These are phyloP conservation scores for Ligustrum vulgare DNA, from an alignment of 257 asterid genomes.

Conservation along the genomic window DNA sequence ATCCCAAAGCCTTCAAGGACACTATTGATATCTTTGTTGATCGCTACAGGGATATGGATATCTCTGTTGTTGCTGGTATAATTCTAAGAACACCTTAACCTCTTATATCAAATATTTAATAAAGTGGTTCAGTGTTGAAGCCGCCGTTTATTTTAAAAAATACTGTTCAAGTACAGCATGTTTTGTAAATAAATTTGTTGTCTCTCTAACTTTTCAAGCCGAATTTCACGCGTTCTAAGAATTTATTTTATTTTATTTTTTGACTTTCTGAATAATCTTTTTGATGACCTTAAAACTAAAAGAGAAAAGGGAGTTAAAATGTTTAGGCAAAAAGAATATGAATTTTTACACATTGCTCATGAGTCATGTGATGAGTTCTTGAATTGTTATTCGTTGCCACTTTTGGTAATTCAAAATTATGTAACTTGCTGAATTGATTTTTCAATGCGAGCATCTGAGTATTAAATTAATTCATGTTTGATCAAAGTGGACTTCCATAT, in stretches of 20 bases:
- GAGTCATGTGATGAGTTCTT: neutral
- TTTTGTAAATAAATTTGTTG: neutral
- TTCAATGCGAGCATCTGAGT: constrained; percentile 11
- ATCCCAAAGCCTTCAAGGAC: constrained; percentile 76
- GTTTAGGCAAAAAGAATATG: constrained; percentile 7
- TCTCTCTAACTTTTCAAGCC: neutral
- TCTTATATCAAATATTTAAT: too few relatives aligned
- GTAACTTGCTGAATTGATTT: neutral
- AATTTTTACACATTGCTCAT: neutral
- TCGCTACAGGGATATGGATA: constrained; percentile 74
- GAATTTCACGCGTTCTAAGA: constrained; percentile 8
- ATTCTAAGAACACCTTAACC: neutral
- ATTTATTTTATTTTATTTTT: neutral
- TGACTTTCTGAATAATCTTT: neutral
- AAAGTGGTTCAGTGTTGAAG: neutral
- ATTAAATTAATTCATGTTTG: constrained; percentile 17
- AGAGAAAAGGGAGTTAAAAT: neutral
- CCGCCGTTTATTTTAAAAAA: neutral
- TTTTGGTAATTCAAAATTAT: constrained; percentile 4
- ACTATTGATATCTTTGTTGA: constrained; percentile 85
- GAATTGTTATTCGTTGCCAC: neutral
- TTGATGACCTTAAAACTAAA: neutral
- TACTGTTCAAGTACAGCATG: neutral
- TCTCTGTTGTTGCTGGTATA: constrained; percentile 92
- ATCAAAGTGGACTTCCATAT: constrained; percentile 8